Base-by-base conservation (phyloP, 352 stramenopile species). In the Pythium dissimile region DNA sequence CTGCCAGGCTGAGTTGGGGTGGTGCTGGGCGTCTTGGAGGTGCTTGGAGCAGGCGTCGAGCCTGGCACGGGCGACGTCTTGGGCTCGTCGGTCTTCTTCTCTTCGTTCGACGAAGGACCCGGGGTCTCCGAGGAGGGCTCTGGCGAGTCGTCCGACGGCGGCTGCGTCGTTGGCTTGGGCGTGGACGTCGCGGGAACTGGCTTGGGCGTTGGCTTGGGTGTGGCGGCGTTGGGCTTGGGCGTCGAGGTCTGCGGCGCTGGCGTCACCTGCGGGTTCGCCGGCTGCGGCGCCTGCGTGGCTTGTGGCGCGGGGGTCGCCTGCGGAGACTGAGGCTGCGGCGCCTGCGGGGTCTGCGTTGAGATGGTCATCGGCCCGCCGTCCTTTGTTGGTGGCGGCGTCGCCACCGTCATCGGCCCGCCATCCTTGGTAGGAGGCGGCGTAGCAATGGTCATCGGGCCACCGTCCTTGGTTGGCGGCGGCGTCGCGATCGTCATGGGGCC, bases 341-440 rank as follows among this genome's bases (percentile, higher is more conserved):
- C 15, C 31, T 43, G 39, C 3, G 52, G 41, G 2, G 39, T n/a
- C 23, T 43, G 20, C 6, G 30, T 23, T 5, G 54, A 24, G 8
- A 20, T 39, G 9, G 50, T 57, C 31, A 48, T 57, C 24, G 50
- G 38, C 5, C 46, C 46, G 12, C 46, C 46, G 10, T 53, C 28
- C 27, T 24, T 31, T 15, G 50, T 4, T 26, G 50, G 53, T 15
- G 21, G 12, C 27, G 44, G 46, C 4, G 56, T 58, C 12, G 38
- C 20, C 11, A 58, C 47, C 27, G 56, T 64, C 34, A 58, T 64
- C 15, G 56, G 47, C 1, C 53, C 53, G 16, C 31, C 53, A 16
- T 61, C 53, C n/a, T 28, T 21, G 1, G 44, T 39, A 28, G 46
- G 46, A 31, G 31, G 7, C 12, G 21, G 28, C 1, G 31, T 30